phyloP scores from a whole-genome alignment of 148 eudicot species.

The Rhododendron simsii region DNA sequence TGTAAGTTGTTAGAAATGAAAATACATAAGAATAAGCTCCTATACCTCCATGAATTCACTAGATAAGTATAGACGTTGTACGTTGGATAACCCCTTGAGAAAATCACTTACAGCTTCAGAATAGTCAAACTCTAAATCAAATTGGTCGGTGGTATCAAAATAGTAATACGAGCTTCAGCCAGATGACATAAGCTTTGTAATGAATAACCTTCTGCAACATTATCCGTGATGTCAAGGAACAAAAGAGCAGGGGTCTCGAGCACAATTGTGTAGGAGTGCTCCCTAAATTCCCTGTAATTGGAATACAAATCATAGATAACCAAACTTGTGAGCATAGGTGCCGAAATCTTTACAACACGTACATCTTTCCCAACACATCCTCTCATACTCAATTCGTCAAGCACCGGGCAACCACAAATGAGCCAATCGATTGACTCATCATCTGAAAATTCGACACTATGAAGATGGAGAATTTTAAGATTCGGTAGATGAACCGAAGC shows the following conservation, averaged over 20 bases:
- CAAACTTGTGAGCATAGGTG: slow-evolving; percentile 9
- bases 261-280: not conserved
- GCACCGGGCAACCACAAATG: slow-evolving; percentile 18
- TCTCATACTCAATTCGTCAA: slow-evolving; percentile 6
- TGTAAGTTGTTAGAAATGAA: no score
- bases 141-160: not conserved
- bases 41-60: not conserved
- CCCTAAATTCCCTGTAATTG: no score
- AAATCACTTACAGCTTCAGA: not conserved
- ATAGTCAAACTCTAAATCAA: not conserved
- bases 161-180: slow-evolving; percentile 2
- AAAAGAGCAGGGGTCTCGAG: not conserved
- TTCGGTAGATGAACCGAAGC: not conserved
- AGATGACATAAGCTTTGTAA: not conserved
- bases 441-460: not conserved
- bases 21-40: no score
- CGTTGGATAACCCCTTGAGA: not conserved
- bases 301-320: not conserved
- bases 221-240: not conserved
- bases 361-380: not conserved
- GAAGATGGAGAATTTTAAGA: slow-evolving; percentile 11
- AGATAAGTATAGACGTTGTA: not conserved
- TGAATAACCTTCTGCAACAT: not conserved
- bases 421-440: slow-evolving; percentile 4
- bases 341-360: not conserved